A percentile compares a stretch with the other conserved stretches of the same genome.
Conservation (phyloP, 164 flowering plant species). For the Vitis amurensis region DNA sequence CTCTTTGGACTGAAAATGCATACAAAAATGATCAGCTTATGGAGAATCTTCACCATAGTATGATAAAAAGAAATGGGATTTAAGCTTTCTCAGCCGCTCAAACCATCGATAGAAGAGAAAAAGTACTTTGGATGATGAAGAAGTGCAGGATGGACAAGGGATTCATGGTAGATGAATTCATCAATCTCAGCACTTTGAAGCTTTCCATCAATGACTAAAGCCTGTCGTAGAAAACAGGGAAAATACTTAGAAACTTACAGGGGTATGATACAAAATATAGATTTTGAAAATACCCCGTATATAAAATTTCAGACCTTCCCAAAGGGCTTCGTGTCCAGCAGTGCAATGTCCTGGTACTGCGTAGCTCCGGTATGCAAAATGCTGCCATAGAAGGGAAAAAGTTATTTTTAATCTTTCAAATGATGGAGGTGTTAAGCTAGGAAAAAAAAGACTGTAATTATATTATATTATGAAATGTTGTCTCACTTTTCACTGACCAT, state of each 20-base stretch:
- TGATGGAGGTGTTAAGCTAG: constrained; percentile 5
- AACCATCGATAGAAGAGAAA: neutral
- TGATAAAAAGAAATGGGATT: neutral
- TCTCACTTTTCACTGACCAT: constrained; percentile 42
- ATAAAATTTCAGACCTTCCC: constrained; percentile 61
- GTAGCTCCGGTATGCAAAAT: constrained; percentile 79
- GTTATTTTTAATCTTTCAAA: neutral
- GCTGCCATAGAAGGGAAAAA: constrained; percentile 33
- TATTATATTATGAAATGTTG: constrained; percentile 11
- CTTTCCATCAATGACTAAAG: constrained; percentile 89
- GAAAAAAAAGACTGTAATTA: neutral
- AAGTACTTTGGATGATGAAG: constrained; percentile 72
- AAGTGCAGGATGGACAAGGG: constrained; percentile 88
- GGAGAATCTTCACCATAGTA: neutral
- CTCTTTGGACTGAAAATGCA: constrained; percentile 52
- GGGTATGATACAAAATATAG: neutral
- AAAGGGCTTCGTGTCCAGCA: constrained; percentile 89
- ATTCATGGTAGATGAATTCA: constrained; percentile 95
- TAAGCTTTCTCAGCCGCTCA: too few species aligned
- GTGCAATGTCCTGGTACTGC: constrained; percentile 79
- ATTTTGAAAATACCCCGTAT: neutral
- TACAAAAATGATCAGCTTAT: neutral
- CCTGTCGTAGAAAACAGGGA: constrained; percentile 31
- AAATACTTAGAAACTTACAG: neutral
- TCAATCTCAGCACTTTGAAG: constrained; percentile 94